Conservation (phyloP, 257 asterid genomes). For the Nicotiana tabacum region DNA sequence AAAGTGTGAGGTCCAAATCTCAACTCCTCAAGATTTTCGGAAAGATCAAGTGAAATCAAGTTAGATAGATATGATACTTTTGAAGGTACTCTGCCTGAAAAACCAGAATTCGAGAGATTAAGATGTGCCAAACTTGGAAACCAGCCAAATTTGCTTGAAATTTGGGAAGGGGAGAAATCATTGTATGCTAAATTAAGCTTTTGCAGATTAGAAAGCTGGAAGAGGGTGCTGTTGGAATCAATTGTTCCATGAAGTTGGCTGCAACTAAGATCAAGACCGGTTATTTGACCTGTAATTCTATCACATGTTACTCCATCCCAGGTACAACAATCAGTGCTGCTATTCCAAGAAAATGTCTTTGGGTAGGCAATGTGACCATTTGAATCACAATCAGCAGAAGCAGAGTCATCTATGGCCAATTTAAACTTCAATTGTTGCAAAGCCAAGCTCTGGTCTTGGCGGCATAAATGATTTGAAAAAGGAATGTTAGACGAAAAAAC, state of each 20-base stretch:
- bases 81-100: slow-evolving; percentile 22
- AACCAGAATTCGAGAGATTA: slow-evolving; percentile 24
- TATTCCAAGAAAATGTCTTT: slow-evolving; percentile 20
- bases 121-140: slow-evolving; percentile 13
- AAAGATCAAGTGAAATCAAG: slow-evolving; percentile 21
- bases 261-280: slow-evolving; percentile 22
- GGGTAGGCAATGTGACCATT: slow-evolving; percentile 11
- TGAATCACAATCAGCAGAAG: slow-evolving; percentile 2
- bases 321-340: neutral
- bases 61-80: slow-evolving; percentile 11
- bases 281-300: slow-evolving; percentile 13
- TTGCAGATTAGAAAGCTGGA: slow-evolving; percentile 11
- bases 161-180: slow-evolving; percentile 21
- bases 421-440: slow-evolving; percentile 18
- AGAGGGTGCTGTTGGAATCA: slow-evolving; percentile 18
- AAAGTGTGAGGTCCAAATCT: slow-evolving; percentile 17
- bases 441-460: neutral
- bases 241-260: slow-evolving; percentile 26
- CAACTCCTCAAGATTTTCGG: neutral
- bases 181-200: slow-evolving; percentile 23
- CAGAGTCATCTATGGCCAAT: neutral
- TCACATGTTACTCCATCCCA: slow-evolving; percentile 34
- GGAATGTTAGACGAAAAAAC: neutral
- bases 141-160: slow-evolving; percentile 15
- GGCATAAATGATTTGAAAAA: slow-evolving; percentile 13